Base-by-base conservation (phyloP, 805 yeast species). In the Myxozyma udenii region DNA sequence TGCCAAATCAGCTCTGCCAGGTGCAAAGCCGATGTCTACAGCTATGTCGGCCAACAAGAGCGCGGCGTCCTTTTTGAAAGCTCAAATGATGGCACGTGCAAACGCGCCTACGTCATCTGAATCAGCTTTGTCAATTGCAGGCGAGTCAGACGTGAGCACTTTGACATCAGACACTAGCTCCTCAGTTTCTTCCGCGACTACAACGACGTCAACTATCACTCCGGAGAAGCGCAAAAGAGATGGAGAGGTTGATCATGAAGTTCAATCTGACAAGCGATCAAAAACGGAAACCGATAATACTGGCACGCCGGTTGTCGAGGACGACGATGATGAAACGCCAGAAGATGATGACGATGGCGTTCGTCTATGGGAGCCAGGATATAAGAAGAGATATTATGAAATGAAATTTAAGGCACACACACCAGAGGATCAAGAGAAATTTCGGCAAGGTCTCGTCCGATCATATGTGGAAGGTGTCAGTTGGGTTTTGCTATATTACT, bases 401-500 rank as follows among this genome's bases (percentile, higher is more conserved):
- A 72, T 77, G 37, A 93, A 93, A 68, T 88, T 89, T 64, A 78
- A 79, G 53, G 74, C 81, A 6, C 62, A 70, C 2, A 83, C 80
- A 42, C 79, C 76, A 45, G 76, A 85, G 41, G 49, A 48, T 26
- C 76, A 84, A 40, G 54, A 41, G 21, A 69, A 72, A 18, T 72
- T 79, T 19, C 76, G 83, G 40, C 77, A 75, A 56, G 74, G 76
- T 41, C 81, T 93, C 63, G 88, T 83, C 0, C 72, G 74, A 48
- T 78, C 81, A 44, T 93, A 93, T 64, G 77, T 93, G 49, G 96
- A 91, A 68, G 99, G 99, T 56, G 85, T 93, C 3, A 81, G 96
- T n/a, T 93, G 99, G 99, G 95, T 84, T 1, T 74, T 93, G 58
- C 70, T 87, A 48, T 93, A 93, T 68, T 93, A 93, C 70, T 91